Percentiles rank a stretch among this genome's conserved stretches.
These are phyloP conservation scores for Aureobasidium subglaciale DNA, from an alignment of 2,329 filamentous ascomycete species.

Conservation along the genomic window DNA sequence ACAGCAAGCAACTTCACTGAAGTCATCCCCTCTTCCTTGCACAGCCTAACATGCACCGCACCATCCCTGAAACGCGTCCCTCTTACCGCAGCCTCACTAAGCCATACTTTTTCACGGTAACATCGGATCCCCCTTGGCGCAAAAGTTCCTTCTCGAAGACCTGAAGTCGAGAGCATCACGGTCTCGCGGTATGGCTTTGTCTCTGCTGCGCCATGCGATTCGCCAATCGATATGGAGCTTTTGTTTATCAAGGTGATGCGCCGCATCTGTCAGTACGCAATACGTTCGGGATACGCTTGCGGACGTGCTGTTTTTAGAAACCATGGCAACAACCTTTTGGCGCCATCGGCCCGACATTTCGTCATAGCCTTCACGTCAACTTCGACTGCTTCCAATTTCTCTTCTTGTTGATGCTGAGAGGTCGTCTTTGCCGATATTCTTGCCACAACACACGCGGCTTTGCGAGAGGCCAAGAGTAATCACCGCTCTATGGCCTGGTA, in stretches of 20 bases:
- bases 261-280: neutral
- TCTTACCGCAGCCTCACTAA: constrained; percentile 4
- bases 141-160: too few relatives aligned
- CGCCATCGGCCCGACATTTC: neutral
- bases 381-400: neutral
- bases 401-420: neutral
- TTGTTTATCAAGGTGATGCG: constrained; percentile 5
- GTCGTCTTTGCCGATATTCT: neutral
- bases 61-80: constrained; percentile 8
- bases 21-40: neutral
- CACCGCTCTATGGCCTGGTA: neutral
- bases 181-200: neutral
- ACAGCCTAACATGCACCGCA: constrained; percentile 7
- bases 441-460: neutral
- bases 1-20: constrained; percentile 7
- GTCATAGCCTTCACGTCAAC: neutral
- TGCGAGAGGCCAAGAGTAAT: neutral
- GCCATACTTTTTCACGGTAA: neutral
- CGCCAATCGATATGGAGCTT: constrained; percentile 11
- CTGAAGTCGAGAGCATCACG: neutral
- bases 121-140: neutral
- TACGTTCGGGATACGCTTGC: neutral
- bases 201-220: constrained; percentile 5
- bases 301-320: constrained; percentile 8
- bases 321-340: constrained; percentile 10